phyloP scores from a whole-genome alignment of 805 yeast species.

The Hemisphaericaspora nanyangensis region DNA sequence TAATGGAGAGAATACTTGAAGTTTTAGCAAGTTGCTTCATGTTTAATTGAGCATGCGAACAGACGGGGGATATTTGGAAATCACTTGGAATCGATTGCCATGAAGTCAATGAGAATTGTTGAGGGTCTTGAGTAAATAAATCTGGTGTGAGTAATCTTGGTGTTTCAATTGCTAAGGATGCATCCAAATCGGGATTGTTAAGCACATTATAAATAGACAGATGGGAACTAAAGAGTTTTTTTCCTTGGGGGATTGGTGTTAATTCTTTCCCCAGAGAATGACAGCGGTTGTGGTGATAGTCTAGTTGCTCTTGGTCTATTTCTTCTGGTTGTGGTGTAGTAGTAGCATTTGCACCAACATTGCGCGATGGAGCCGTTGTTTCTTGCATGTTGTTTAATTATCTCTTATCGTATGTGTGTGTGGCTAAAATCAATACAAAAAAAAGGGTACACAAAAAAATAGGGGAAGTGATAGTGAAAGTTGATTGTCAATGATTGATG shows the following conservation, averaged over 20 bases:
- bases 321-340: neutral
- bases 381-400: neutral
- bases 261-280: neutral
- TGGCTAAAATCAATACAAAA: no score
- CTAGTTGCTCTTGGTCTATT: neutral
- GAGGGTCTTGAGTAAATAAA: neutral
- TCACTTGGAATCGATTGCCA: constrained; percentile 31
- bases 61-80: constrained; percentile 7
- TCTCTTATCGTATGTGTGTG: neutral
- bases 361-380: neutral
- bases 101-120: constrained; percentile 17
- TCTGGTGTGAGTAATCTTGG: constrained; percentile 11
- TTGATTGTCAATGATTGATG: no score
- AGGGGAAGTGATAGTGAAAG: neutral
- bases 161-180: constrained; percentile 10
- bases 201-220: constrained; percentile 37
- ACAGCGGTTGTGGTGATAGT: neutral
- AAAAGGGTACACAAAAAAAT: no score
- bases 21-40: constrained; percentile 2
- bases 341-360: neutral
- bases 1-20: constrained; percentile 1
- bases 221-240: constrained; percentile 32
- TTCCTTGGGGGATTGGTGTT: neutral
- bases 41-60: constrained; percentile 5
- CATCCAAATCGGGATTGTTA: constrained; percentile 39